Conservation (phyloP, 202 grass and related monocot species). For the Schoenoplectus triqueter region DNA sequence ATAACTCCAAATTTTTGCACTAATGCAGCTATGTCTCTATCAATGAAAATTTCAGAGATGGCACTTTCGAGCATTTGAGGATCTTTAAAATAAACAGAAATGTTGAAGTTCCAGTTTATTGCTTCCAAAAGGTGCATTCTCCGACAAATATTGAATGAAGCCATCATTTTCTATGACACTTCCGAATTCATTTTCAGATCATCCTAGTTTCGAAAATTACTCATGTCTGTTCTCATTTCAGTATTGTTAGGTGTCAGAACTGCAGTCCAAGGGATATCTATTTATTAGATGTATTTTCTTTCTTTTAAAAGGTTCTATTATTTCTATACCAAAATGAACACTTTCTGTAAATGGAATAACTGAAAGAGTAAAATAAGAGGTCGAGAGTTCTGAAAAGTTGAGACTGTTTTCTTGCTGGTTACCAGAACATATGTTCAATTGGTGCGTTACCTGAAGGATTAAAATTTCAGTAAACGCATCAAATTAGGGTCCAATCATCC, state of each 20-base stretch:
- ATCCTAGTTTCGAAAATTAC: not conserved
- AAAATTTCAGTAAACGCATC: not conserved
- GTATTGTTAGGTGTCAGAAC: not conserved
- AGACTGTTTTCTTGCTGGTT: not conserved
- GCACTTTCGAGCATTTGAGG: not conserved
- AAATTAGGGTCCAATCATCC: not conserved
- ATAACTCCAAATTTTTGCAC: not conserved
- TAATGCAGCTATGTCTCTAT: not conserved
- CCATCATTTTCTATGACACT: not conserved
- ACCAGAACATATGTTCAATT: not conserved
- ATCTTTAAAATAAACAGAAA: not conserved
- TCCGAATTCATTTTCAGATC: not conserved
- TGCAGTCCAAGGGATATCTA: too few species aligned
- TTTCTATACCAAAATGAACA: too few species aligned
- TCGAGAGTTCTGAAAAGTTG: not conserved
- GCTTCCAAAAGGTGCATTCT: not conserved
- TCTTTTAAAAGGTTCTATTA: too few species aligned
- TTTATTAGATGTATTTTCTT: too few species aligned
- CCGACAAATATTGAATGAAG: not conserved
- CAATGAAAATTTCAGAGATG: not conserved
- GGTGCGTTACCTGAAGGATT: not conserved
- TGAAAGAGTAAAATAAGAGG: too few species aligned
- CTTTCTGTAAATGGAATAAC: too few species aligned
- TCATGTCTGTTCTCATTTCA: not conserved
- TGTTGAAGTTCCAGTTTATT: not conserved